Evolutionary conservation across 2,329 filamentous ascomycete species (phyloP).

Genomic region (Botryotinia calthae): DNA sequence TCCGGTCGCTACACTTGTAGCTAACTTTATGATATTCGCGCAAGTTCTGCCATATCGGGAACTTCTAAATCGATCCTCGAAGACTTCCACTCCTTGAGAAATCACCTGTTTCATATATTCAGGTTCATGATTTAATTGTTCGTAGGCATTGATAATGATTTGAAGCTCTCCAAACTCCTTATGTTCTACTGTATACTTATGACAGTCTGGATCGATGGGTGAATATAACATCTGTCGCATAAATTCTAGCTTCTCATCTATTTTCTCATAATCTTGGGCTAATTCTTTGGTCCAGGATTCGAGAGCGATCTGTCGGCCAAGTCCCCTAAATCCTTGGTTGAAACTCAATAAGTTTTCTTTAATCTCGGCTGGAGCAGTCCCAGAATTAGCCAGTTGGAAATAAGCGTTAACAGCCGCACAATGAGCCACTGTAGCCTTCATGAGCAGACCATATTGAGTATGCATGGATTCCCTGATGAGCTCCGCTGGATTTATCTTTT

Average conservation of each 20-base stretch:
- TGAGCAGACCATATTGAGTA: neutral
- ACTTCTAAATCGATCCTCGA: neutral
- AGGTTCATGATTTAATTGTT: neutral
- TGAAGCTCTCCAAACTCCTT: neutral
- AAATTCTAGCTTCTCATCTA: constrained; percentile 4
- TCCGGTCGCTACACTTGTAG: neutral
- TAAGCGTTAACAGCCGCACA: neutral
- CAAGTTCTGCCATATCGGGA: neutral
- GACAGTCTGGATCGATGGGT: neutral
- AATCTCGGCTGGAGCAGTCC: neutral
- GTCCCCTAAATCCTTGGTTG: neutral
- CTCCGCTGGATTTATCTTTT: neutral
- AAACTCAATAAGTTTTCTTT: neutral
- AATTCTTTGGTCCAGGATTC: neutral
- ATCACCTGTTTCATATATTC: neutral
- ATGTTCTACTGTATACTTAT: neutral
- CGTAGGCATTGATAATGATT: neutral
- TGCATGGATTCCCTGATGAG: neutral
- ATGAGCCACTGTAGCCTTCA: neutral
- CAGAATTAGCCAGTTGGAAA: neutral
- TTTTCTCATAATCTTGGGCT: neutral
- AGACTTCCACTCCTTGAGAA: neutral
- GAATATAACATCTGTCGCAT: neutral
- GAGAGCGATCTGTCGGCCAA: neutral
- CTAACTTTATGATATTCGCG: neutral